Conservation (phyloP, 257 asterid species). For the Scutellaria minor region DNA sequence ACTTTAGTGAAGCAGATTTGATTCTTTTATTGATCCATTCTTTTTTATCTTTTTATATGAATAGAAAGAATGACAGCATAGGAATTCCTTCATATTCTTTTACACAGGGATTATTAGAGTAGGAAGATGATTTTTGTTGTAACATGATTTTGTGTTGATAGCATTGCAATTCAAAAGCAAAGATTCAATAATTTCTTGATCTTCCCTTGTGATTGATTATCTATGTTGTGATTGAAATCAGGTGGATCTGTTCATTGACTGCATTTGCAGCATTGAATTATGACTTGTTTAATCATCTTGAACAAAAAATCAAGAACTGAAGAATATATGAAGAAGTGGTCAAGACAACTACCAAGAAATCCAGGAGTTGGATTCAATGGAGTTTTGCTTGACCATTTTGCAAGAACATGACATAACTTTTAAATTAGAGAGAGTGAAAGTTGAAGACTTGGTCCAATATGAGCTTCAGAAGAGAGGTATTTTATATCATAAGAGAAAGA, state of each 20-base stretch:
- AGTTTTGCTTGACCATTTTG: no score
- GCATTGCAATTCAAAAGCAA: constrained; percentile 38
- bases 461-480: no score
- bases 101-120: constrained; percentile 35
- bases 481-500: no score
- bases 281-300: constrained; percentile 33
- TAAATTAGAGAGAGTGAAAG: no score
- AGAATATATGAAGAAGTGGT: no score
- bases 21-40: constrained; percentile 47
- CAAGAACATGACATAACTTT: no score
- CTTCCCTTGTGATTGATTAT: neutral
- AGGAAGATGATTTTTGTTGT: constrained; percentile 36
- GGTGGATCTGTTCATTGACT: no score
- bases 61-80: constrained; percentile 50
- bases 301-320: neutral
- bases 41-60: constrained; percentile 47
- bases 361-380: neutral
- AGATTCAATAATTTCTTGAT: constrained; percentile 4
- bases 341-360: no score
- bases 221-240: no score
- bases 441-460: no score
- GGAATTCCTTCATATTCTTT: constrained; percentile 47
- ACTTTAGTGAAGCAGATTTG: constrained; percentile 26
- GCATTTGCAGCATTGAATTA: neutral
- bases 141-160: constrained; percentile 17